phyloP scores from a whole-genome alignment of 805 yeast species.

The Tetrapisispora pingtungensis region DNA sequence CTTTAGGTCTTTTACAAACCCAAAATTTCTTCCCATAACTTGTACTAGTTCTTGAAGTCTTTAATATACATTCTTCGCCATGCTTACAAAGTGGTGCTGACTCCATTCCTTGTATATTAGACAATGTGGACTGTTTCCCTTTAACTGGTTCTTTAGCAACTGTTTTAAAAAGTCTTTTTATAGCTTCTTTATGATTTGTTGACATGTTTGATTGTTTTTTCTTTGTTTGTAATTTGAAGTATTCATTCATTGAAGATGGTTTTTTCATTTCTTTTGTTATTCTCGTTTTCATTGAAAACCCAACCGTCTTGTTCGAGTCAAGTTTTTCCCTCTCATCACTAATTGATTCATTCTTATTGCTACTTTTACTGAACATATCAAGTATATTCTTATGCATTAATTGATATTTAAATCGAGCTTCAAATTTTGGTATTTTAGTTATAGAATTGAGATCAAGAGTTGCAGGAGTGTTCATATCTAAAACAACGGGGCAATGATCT shows the following conservation, averaged over 20 bases:
- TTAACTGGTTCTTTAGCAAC: no score
- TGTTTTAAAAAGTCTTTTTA: neutral
- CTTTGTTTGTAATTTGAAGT: neutral
- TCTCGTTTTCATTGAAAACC: neutral
- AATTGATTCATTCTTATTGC: neutral
- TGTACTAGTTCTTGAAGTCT: constrained; percentile 35
- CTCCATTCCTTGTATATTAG: neutral
- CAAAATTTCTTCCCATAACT: constrained; percentile 45
- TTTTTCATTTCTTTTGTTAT: constrained; percentile 6
- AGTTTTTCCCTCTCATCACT: no score
- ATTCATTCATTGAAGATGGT: constrained; percentile 13
- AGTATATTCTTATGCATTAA: constrained; percentile 29
- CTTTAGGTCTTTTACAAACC: constrained; percentile 38
- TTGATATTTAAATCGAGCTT: constrained; percentile 42
- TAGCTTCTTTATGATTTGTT: neutral
- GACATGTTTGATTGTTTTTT: neutral
- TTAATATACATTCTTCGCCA: constrained; percentile 35
- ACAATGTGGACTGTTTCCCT: neutral
- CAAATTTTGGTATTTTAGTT: constrained; percentile 34
- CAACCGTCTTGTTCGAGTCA: no score
- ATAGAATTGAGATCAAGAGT: no score
- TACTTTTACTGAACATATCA: constrained; percentile 26
- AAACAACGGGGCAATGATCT: constrained; percentile 86
- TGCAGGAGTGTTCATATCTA: constrained; percentile 41
- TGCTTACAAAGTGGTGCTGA: constrained; percentile 40